These are phyloP conservation scores for Myriosclerotinia duriaeana DNA, from an alignment of 2,329 filamentous ascomycete genomes.

Conservation along the genomic window DNA sequence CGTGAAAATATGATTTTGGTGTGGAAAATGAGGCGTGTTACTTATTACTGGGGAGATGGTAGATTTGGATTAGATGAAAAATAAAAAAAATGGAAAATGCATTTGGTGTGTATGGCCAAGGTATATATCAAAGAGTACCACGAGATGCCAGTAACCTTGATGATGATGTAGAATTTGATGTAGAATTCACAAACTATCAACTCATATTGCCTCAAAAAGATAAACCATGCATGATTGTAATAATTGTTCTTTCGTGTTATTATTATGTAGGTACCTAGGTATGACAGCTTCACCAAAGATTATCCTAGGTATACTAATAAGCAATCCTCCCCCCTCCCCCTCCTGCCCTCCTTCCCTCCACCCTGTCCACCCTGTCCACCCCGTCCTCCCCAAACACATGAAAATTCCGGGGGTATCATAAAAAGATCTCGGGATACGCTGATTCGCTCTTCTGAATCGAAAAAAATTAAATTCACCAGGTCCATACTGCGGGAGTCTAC, in stretches of 20 bases:
- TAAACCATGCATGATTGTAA: neutral
- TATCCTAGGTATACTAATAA: neutral
- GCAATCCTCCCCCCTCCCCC: too few relatives aligned
- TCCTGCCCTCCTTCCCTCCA: neutral
- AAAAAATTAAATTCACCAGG: neutral
- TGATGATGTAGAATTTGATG: too few relatives aligned
- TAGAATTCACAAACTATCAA: too few relatives aligned
- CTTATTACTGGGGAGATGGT: too few relatives aligned
- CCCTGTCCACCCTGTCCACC: neutral
- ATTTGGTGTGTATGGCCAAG: too few relatives aligned
- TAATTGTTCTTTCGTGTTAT: neutral
- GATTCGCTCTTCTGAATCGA: neutral
- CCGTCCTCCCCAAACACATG: neutral
- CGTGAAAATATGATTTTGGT: too few relatives aligned
- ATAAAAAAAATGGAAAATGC: too few relatives aligned
- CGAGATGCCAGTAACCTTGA: too few relatives aligned
- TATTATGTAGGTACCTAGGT: neutral
- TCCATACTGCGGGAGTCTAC: neutral
- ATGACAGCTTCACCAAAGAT: neutral
- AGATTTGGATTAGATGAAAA: too few relatives aligned
- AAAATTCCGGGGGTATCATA: conserved; percentile 15
- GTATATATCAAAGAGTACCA: too few relatives aligned
- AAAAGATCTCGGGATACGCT: neutral
- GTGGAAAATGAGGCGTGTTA: too few relatives aligned
- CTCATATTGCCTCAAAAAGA: too few relatives aligned